Conservation (phyloP, 2,329 filamentous ascomycete genomes). For the Dactylellina haptotyla region DNA sequence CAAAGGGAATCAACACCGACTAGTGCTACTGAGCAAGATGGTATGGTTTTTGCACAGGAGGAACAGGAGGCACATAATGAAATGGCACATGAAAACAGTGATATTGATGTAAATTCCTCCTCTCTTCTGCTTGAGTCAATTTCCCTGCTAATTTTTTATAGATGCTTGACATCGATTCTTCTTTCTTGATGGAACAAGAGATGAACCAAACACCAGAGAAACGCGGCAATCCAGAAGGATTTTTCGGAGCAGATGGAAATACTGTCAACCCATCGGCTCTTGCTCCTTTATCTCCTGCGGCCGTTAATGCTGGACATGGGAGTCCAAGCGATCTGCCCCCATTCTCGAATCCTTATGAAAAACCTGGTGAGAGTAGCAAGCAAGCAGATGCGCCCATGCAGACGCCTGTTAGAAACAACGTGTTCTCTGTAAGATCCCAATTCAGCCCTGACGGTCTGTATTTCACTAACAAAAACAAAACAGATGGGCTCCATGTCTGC, state of each 20-base stretch:
- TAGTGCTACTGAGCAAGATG: background rate
- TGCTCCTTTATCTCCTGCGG: slow-evolving; percentile 37
- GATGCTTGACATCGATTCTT: slow-evolving; percentile 30
- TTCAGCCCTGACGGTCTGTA: background rate
- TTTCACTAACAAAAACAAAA: background rate
- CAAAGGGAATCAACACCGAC: background rate
- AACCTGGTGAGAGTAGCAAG: background rate
- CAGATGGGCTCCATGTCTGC: slow-evolving; percentile 9
- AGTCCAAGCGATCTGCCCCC: background rate
- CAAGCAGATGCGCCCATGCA: background rate
- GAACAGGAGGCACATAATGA: background rate
- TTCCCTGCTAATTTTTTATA: slow-evolving; percentile 6
- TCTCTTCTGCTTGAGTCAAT: background rate
- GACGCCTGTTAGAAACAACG: slow-evolving; percentile 10
- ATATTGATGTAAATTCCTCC: slow-evolving; percentile 3
- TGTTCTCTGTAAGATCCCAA: slow-evolving; percentile 11
- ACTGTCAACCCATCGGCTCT: slow-evolving; percentile 30
- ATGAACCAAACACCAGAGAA: slow-evolving; percentile 28
- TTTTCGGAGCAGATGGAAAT: background rate
- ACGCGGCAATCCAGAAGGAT: background rate
- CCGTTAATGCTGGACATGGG: slow-evolving; percentile 43
- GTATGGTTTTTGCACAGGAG: background rate
- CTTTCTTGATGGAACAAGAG: slow-evolving; percentile 26
- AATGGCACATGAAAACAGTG: background rate
- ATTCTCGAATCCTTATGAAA: background rate